Base-by-base conservation (phyloP, 2,329 filamentous ascomycete genomes). In the Aspergillus chevalieri region DNA sequence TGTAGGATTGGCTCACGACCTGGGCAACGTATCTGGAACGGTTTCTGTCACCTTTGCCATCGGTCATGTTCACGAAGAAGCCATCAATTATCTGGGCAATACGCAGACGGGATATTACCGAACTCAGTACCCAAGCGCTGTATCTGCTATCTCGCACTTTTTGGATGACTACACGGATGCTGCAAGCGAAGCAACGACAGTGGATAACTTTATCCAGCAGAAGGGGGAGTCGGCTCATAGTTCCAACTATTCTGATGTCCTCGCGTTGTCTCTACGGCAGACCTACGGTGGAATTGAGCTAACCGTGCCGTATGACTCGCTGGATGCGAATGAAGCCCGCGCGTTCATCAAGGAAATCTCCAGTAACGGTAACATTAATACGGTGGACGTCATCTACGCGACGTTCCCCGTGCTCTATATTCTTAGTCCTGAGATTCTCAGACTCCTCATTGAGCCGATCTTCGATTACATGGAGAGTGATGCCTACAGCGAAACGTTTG, bases 271-370 rank as follows among this genome's bases (percentile, higher is more conserved):
- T 6, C 60, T 66, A n/a, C 61, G 68, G n/a, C 69, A 72, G 49
- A 63, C 65, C 9, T 71, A 67, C 47, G 69, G 64, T 41, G 65
- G 59, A 4, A 68, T 68, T 39, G 68, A 71, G 39, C 22, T 72
- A 6, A 67, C 65, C 12, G 64, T 71, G 22, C 64, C 65, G 2
- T 49, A 61, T 46, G 60, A 64, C 15, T 59, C 65, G 3, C 47
- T 65, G 14, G 55, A 66, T 41, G 63, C 62, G 3, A 56, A 41
- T 33, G 51, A 65, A 34, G 47, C 57, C 1, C 56, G 59, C 6
- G 63, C 61, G 2, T 71, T 70, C 48, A 62, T 70, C 48, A 73
- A 73, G 44, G 70, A 73, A 44, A 68, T 72, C 30, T 69, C 66
- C 7, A 70, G 66, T 33, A 63, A 71, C 49, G 70, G 68, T 2